These are phyloP conservation scores for Nicotiana undulata DNA, from an alignment of 257 asterid species.

Conservation along the genomic window DNA sequence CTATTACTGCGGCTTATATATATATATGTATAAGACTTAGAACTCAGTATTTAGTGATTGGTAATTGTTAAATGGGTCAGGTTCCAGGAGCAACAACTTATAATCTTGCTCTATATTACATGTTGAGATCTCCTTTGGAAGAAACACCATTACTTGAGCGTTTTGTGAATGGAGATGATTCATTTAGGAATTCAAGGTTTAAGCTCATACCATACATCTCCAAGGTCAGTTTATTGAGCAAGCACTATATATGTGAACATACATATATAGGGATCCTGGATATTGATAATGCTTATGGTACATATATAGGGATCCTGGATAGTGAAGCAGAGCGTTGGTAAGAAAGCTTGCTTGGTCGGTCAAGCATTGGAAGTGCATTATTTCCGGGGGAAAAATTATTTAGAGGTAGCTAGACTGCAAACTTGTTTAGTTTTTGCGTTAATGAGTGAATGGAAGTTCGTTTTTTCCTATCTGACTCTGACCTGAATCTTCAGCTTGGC, in stretches of 20 bases:
- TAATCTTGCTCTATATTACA: slow-evolving; percentile 61
- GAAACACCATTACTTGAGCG: slow-evolving; percentile 64
- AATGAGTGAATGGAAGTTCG: too few relatives aligned
- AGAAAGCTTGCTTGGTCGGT: slow-evolving; percentile 85
- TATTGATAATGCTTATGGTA: not conserved
- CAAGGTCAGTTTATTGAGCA: too few relatives aligned
- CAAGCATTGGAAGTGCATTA: slow-evolving; percentile 79
- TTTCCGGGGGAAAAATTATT: slow-evolving; percentile 67
- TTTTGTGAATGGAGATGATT: slow-evolving; percentile 75
- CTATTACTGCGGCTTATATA: not conserved
- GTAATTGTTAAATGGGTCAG: slow-evolving; percentile 19
- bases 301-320: slow-evolving; percentile 82
- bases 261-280: too few relatives aligned
- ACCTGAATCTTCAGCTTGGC: slow-evolving; percentile 43
- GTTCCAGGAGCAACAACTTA: slow-evolving; percentile 61
- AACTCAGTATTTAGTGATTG: not conserved
- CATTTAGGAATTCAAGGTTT: slow-evolving; percentile 75
- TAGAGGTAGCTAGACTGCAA: slow-evolving; percentile 50
- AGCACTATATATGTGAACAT: too few relatives aligned
- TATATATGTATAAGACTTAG: not conserved
- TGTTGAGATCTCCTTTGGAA: slow-evolving; percentile 53
- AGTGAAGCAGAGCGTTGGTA: slow-evolving; percentile 94
- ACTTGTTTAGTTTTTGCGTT: too few relatives aligned
- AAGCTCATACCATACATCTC: slow-evolving; percentile 85
- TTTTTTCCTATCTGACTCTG: not conserved